Base-by-base conservation (phyloP, 2,329 filamentous ascomycete genomes). In the Aspergillus sp. region DNA sequence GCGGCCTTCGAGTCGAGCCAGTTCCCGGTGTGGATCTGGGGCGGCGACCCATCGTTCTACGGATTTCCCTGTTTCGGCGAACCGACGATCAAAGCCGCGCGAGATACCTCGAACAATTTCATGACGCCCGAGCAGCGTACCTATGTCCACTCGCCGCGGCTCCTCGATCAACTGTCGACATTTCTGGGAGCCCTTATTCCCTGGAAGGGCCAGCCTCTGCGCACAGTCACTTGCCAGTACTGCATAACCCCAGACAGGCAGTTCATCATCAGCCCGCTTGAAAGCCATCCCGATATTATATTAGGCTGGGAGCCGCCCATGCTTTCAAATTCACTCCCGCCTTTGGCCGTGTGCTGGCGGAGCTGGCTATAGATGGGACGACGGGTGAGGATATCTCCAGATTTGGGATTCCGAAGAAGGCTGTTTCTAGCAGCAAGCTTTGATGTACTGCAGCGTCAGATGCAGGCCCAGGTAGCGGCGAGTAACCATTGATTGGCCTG, bases 181-280 rank as follows among this genome's bases (percentile, higher is more conserved):
- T 49, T 50, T n/a, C 38, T 51, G 38, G 25, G 36, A 2, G 25
- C 25, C 4, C 33, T 47, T 12, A 42, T 53, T 10, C 45, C 49
- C 2, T 48, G 49, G 16, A 20, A 41, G 14, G 30, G 25, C 8
- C 19, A 45, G 15, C 29, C 39, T 2, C 48, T 52, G 15, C 47
- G 50, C 12, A 53, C 50, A 1, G 27, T 52, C 1, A 53, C 49
- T 17, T 53, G 47, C 28, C 50, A 52, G 29, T 53, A 53, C 27
- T 33, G 43, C 3, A 50, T 53, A n/a, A 52, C 49, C 0, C 49
- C 49, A 2, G 45, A 50, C 26, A 41, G 49, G 17, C 47, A 45
- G 1, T 52, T 53, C 13, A 37, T 53, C 5, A 47, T 53, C 11
- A 46, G 45, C 5, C 50, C 49, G 2, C 26, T 53, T 26, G 34